A percentile compares a stretch with the other conserved stretches of the same genome.
These are phyloP conservation scores for Phialophora chinensis DNA, from an alignment of 2,329 filamentous ascomycete species.

Conservation along the genomic window DNA sequence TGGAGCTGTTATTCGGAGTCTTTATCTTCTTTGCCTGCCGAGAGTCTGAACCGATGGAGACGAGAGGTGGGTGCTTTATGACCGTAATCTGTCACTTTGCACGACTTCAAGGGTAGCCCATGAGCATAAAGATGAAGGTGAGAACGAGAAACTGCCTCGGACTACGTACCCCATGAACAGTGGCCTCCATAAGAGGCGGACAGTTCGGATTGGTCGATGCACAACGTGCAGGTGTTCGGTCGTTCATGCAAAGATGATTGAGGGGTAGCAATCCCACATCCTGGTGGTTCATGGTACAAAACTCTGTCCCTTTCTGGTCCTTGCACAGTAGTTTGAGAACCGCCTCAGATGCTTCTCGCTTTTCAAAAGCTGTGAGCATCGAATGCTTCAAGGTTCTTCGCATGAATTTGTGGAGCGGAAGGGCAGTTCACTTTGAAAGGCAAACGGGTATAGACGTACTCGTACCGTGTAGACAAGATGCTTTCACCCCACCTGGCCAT, in stretches of 20 bases:
- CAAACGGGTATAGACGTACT: no score
- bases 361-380: neutral
- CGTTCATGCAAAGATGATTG: neutral
- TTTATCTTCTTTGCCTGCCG: neutral
- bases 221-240: neutral
- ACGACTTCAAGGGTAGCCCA: neutral
- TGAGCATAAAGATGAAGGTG: neutral
- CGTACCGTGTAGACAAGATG: conserved; percentile 6
- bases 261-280: neutral
- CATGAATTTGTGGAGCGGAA: neutral
- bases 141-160: neutral
- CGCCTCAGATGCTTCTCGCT: neutral
- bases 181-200: neutral
- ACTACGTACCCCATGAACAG: neutral
- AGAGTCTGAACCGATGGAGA: neutral
- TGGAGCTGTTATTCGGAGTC: neutral
- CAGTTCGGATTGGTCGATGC: neutral
- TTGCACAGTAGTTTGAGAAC: neutral
- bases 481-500: conserved; percentile 8
- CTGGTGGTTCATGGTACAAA: neutral
- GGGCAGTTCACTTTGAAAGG: conserved; percentile 1
- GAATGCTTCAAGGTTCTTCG: neutral
- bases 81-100: no score
- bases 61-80: no score
- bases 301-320: neutral